Conservation (phyloP, 2,329 filamentous ascomycete species). For the Colletotrichum ledebouriae region DNA sequence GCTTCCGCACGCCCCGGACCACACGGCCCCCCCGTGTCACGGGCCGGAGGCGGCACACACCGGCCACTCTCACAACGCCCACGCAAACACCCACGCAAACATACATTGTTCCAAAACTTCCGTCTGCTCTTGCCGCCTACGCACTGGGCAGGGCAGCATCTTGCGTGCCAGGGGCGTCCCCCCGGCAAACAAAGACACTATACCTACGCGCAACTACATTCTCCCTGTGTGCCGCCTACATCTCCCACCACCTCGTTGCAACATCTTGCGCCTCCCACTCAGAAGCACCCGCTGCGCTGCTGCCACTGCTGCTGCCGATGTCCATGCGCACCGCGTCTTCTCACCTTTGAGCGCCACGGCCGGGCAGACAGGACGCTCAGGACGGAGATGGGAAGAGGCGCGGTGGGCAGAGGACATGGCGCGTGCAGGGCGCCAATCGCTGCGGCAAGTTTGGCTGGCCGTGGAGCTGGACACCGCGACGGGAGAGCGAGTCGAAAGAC, state of each 20-base stretch:
- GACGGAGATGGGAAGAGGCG: background rate
- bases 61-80: background rate
- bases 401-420: background rate
- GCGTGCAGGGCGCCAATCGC: background rate
- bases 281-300: background rate
- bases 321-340: background rate
- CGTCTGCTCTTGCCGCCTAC: background rate
- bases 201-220: too few species aligned
- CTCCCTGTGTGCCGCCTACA: background rate
- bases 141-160: background rate
- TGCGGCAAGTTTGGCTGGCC: background rate
- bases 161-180: background rate
- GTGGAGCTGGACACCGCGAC: background rate
- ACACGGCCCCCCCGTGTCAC: background rate
- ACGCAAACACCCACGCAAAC: background rate
- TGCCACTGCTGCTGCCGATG: conserved; percentile 5
- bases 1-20: background rate
- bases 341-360: background rate
- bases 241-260: background rate
- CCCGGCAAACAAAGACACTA: background rate
- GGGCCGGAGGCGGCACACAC: background rate
- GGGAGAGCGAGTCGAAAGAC: background rate
- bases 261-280: background rate
- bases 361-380: background rate
- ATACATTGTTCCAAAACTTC: background rate